Conservation (phyloP, 2,329 filamentous ascomycete genomes). For the Fusarium neocosmosporiellum region DNA sequence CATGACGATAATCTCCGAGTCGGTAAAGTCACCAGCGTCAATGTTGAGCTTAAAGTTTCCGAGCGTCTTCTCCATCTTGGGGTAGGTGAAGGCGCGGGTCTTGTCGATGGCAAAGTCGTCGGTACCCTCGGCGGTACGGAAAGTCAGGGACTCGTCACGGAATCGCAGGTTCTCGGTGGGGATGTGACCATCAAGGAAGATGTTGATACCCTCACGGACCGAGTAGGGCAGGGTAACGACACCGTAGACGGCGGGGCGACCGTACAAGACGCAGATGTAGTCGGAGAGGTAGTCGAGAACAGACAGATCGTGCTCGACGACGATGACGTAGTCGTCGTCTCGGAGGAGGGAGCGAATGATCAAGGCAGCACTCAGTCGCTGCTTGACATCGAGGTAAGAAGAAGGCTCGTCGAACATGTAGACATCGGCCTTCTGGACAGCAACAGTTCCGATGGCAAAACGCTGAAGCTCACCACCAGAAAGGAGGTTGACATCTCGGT, state of each 20-base stretch:
- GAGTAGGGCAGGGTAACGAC: conserved; percentile 96
- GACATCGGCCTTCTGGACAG: conserved; percentile 94
- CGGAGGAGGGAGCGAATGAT: conserved; percentile 92
- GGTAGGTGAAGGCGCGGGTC: conserved; percentile 86
- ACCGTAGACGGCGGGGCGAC: conserved; percentile 94
- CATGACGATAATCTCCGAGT: conserved; percentile 99
- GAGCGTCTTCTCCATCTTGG: conserved; percentile 91
- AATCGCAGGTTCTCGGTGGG: conserved; percentile 98
- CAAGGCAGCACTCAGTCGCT: conserved; percentile 90
- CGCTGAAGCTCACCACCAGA: conserved; percentile 98
- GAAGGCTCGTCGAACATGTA: conserved; percentile 99
- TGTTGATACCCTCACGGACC: conserved; percentile 98
- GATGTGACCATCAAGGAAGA: conserved; percentile 98
- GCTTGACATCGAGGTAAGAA: conserved; percentile 99
- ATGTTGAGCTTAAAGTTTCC: conserved; percentile 88
- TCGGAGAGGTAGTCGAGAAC: conserved; percentile 98
- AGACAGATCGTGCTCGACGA: conserved; percentile 99
- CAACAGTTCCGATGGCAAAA: conserved; percentile 96
- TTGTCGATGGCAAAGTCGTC: conserved; percentile 91
- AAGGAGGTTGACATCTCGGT: conserved; percentile 88
- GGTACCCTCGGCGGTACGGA: conserved; percentile 89
- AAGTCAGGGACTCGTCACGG: conserved; percentile 95
- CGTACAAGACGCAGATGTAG: conserved; percentile 97
- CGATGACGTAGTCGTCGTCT: conserved; percentile 94
- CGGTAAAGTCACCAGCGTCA: conserved; percentile 88